These are phyloP conservation scores for Cercospora sp. DNA, from an alignment of 2,329 filamentous ascomycete species.

Conservation along the genomic window DNA sequence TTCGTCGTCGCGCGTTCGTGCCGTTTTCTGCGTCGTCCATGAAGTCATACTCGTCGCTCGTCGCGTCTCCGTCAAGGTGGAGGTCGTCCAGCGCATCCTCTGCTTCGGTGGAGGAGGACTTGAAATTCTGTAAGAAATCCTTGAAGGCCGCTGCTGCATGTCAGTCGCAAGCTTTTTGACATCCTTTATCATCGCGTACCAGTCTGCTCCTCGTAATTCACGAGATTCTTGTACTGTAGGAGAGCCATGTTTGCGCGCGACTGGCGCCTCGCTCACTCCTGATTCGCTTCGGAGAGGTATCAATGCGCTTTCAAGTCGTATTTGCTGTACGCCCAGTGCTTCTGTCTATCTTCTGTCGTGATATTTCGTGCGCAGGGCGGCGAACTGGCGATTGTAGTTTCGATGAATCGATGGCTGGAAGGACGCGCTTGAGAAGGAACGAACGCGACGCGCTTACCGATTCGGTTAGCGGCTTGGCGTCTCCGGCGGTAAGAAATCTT, in stretches of 20 bases:
- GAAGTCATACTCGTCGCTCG: conserved; percentile 89
- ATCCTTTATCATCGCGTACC: conserved; percentile 48
- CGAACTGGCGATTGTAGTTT: neutral
- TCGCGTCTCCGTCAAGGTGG: conserved; percentile 80
- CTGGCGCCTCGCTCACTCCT: neutral
- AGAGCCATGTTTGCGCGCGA: conserved; percentile 70
- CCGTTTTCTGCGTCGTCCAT: conserved; percentile 70
- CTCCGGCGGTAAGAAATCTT: conserved; percentile 14
- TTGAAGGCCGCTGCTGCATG: conserved; percentile 70
- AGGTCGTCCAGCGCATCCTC: conserved; percentile 81
- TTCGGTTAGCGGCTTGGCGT: conserved; percentile 1
- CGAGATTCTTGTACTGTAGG: conserved; percentile 71
- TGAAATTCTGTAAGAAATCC: conserved; percentile 85
- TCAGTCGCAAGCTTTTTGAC: conserved; percentile 33
- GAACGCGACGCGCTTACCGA: conserved; percentile 10
- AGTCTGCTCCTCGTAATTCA: conserved; percentile 87
- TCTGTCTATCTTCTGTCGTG: neutral
- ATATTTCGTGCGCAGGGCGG: neutral
- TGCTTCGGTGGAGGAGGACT: conserved; percentile 71
- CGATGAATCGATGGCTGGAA: neutral
- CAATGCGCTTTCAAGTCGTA: neutral
- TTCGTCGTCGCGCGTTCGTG: conserved; percentile 38
- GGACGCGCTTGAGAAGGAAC: conserved; percentile 2
- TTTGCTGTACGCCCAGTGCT: neutral
- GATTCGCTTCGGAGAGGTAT: neutral